Percentiles rank a stretch among this genome's conserved stretches.
These are phyloP conservation scores for Iris macrosiphon DNA, from an alignment of 106 monocot genomes.

Conservation along the genomic window DNA sequence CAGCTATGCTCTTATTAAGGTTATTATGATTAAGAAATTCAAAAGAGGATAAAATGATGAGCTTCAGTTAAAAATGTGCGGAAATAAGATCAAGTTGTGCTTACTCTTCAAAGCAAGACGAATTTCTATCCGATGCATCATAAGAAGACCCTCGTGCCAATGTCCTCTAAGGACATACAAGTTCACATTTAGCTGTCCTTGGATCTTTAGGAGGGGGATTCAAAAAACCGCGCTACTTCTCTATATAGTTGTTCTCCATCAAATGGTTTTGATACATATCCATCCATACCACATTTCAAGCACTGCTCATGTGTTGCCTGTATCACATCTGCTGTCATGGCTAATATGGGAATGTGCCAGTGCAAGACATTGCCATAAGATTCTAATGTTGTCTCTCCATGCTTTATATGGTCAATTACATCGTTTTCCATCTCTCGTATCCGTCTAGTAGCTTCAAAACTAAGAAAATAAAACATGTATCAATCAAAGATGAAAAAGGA, in stretches of 20 bases:
- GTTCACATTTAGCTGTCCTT: conserved; percentile 11
- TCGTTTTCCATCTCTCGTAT: conserved; percentile 70
- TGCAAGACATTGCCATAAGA: conserved; percentile 25
- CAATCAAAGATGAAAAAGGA: neutral
- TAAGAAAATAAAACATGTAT: conserved; percentile 17
- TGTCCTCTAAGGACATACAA: conserved; percentile 6
- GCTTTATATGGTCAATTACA: conserved; percentile 42
- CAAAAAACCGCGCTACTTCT: conserved; percentile 83
- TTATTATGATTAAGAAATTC: no score
- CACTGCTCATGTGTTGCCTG: conserved; percentile 95
- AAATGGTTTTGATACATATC: conserved; percentile 99
- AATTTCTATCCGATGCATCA: conserved; percentile 8
- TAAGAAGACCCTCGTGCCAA: conserved; percentile 8
- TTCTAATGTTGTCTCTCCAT: conserved; percentile 35
- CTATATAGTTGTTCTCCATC: conserved; percentile 96
- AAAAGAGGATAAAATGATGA: neutral
- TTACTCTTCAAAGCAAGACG: conserved; percentile 12
- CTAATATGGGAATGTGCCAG: conserved; percentile 83
- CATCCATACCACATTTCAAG: conserved; percentile 86
- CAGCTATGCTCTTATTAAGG: no score
- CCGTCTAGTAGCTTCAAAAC: conserved; percentile 85
- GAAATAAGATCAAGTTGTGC: conserved; percentile 2
- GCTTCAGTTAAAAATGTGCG: neutral
- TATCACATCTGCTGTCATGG: conserved; percentile 99
- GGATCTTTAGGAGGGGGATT: conserved; percentile 32